Evolutionary conservation across 225 moss, liverwort and hornwort species (phyloP), one percentile per base, ranked within the genome.

Genomic region (Bryoerythrophyllum caledonicum): DNA sequence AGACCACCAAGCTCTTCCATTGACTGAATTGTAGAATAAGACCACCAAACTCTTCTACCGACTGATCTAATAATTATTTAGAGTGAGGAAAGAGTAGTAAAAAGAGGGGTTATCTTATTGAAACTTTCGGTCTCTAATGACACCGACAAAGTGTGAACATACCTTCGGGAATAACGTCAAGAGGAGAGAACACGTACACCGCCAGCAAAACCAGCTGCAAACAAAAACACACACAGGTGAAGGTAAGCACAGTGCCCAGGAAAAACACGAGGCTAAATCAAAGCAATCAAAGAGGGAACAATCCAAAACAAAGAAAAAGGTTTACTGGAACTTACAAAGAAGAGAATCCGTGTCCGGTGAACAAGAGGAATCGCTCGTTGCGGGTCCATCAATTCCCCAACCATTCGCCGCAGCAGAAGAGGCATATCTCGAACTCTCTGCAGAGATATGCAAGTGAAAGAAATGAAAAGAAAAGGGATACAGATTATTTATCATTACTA

Each of bases 341-440:
- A 90, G 65, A 97, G 87, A 80, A 97, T 93, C 21, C 90, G 94
- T 73, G 94, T 94, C 66, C 94, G 91, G 52, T 93, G 92, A 51
- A 94, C 90, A 60, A 97, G 87, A 72, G 86, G 88, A 61, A 97
- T 73, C 43, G 93, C 93, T 77, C 93, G 84, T 82, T 83, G 94
- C 37, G 93, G 97, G 80, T 97, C 94, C 92, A 90, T 94, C 85
- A 97, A 82, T 79, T 97, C 97, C 84, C 94, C 85, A 26, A 89
- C 73, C 82, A 97, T 87, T 68, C 94, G 91, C 27, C 90, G 87
- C 43, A 97, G 75, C 76, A 97, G 82, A 20, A 97, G 78, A 60
- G 94, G 97, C 97, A 97, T 97, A 78, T 97, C 97, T 60, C 89
- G 91, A 77, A 94, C 81, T 88, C 94, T 94, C 91, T 96, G 91